phyloP scores from a whole-genome alignment of 1,284 basidiomycete genomes.

The Malassezia sympodialis region DNA sequence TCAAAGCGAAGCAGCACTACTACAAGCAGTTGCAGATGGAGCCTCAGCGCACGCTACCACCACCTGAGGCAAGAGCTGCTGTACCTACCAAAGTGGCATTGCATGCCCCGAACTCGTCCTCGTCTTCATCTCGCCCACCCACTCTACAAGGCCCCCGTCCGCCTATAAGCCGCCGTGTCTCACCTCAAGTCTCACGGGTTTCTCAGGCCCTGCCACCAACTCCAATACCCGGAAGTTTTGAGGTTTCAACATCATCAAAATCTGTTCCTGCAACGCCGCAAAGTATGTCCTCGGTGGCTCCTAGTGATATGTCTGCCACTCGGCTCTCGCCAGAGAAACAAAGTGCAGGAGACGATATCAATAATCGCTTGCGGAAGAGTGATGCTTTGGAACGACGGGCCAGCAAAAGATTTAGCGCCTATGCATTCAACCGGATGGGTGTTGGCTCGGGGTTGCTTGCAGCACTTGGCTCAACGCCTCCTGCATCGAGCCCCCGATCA shows the following conservation, averaged over 20 bases:
- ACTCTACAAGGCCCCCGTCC: background rate
- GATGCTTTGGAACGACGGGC: constrained; percentile 82
- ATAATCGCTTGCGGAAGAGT: constrained; percentile 72
- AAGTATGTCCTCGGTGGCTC: background rate
- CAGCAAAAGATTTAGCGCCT: constrained; percentile 90
- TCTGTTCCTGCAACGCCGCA: background rate
- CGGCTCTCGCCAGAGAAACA: background rate
- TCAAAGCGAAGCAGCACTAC: constrained; percentile 78
- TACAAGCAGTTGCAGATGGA: constrained; percentile 51
- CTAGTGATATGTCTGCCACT: background rate
- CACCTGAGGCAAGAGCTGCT: background rate
- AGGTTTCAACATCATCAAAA: background rate
- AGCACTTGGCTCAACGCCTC: background rate
- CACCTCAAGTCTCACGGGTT: background rate
- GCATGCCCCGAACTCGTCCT: background rate
- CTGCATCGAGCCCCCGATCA: background rate
- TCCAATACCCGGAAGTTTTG: background rate
- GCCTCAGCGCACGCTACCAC: constrained; percentile 7
- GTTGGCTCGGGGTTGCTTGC: constrained; percentile 19
- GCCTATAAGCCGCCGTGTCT: background rate
- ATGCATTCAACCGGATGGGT: constrained; percentile 90
- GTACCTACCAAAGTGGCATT: background rate
- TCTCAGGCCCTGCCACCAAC: background rate
- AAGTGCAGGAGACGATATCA: constrained; percentile 53
- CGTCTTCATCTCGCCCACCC: background rate